These are phyloP conservation scores for Aspergillus nanangensis DNA, from an alignment of 495 filamentous ascomycete species.

Conservation along the genomic window DNA sequence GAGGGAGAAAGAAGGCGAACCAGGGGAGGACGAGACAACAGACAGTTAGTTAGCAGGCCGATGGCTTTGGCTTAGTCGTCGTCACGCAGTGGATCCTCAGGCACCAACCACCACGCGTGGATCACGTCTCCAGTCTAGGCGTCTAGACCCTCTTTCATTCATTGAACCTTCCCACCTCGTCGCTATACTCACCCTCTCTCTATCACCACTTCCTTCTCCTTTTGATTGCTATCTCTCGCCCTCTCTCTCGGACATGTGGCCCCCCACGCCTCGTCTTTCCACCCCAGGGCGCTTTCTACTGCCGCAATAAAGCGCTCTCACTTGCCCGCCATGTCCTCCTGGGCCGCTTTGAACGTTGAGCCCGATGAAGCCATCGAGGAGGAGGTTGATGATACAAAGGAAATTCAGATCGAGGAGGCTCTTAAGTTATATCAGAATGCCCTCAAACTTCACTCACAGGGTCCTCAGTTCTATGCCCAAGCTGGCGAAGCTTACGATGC, in stretches of 20 bases:
- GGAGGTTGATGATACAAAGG: conserved; percentile 90
- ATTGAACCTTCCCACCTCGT: no score
- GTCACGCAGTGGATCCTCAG: conserved; percentile 18
- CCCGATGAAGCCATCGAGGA: conserved; percentile 86
- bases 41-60: neutral
- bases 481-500: conserved; percentile 78
- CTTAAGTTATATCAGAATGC: conserved; percentile 92
- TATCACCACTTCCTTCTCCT: neutral
- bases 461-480: conserved; percentile 66
- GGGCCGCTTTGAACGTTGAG: conserved; percentile 85
- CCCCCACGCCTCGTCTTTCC: neutral
- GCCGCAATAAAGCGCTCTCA: conserved; percentile 17
- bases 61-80: conserved; percentile 12
- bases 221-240: neutral
- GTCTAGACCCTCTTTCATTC: conserved; percentile 6
- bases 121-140: conserved; percentile 14
- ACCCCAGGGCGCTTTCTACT: conserved; percentile 7
- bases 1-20: neutral
- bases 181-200: conserved; percentile 2
- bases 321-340: conserved; percentile 45
- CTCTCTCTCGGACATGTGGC: conserved; percentile 19
- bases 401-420: conserved; percentile 96
- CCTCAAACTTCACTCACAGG: conserved; percentile 86
- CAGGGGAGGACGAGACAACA: neutral
- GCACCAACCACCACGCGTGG: conserved; percentile 18